phyloP scores from a whole-genome alignment of 2,329 filamentous ascomycete genomes.

The Sphaerulina populicola region DNA sequence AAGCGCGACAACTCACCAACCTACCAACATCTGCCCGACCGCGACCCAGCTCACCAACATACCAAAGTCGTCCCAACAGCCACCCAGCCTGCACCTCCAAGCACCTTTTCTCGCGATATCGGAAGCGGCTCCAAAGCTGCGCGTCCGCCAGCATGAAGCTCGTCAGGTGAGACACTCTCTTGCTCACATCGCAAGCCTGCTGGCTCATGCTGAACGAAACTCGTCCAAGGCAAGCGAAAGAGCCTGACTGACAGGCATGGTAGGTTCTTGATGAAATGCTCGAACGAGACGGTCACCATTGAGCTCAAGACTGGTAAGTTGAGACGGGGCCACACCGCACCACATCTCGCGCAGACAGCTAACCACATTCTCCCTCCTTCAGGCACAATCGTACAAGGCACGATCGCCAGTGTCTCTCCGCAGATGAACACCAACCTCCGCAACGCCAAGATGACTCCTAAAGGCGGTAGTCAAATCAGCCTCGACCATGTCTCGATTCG shows the following conservation, averaged over 20 bases:
- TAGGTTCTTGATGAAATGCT: constrained; percentile 99
- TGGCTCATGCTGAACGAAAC: constrained; percentile 42
- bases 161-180: constrained; percentile 64
- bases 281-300: constrained; percentile 96
- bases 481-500: constrained; percentile 96
- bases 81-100: background rate
- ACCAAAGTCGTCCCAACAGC: background rate
- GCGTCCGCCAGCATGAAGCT: constrained; percentile 70
- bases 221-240: constrained; percentile 34
- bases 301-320: constrained; percentile 89
- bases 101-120: background rate
- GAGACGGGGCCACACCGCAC: background rate
- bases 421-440: constrained; percentile 98
- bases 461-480: constrained; percentile 74
- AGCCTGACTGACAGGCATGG: constrained; percentile 31
- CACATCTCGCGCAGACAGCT: background rate
- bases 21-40: background rate
- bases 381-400: constrained; percentile 95
- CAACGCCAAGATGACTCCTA: constrained; percentile 91
- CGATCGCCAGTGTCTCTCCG: constrained; percentile 90
- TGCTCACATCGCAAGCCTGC: constrained; percentile 20
- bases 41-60: too few species aligned
- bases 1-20: too few species aligned
- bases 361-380: constrained; percentile 7
- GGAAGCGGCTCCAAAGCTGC: constrained; percentile 3